Evolutionary conservation across 2,329 filamentous ascomycete species (phyloP).

Genomic region (Penicillium sp.): DNA sequence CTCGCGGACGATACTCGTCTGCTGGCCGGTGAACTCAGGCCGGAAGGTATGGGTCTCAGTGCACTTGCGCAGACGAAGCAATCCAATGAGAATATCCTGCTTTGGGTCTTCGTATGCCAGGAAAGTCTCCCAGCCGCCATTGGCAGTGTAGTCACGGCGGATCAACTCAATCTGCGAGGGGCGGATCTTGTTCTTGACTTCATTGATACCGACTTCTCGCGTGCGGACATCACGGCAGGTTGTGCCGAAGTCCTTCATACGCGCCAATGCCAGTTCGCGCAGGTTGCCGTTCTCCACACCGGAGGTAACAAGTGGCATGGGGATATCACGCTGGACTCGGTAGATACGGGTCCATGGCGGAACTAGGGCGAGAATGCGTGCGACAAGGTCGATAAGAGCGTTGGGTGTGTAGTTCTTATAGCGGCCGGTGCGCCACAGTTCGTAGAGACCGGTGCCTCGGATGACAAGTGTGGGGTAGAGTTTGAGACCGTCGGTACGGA

Average conservation of each 20-base stretch:
- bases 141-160: constrained; percentile 84
- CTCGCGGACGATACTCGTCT: constrained; percentile 84
- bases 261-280: constrained; percentile 81
- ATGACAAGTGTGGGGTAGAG: constrained; percentile 98
- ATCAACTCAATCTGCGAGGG: constrained; percentile 94
- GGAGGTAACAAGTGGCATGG: constrained; percentile 98
- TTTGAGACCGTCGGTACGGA: constrained; percentile 92
- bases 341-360: constrained; percentile 98
- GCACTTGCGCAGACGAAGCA: constrained; percentile 83
- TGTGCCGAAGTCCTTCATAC: constrained; percentile 98
- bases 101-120: constrained; percentile 96
- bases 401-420: constrained; percentile 99
- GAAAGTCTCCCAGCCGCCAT: constrained; percentile 97
- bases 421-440: constrained; percentile 89
- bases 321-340: constrained; percentile 94
- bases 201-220: constrained; percentile 93
- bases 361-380: constrained; percentile 86
- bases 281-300: constrained; percentile 97
- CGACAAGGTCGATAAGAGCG: constrained; percentile 87
- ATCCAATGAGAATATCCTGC: constrained; percentile 90
- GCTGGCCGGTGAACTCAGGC: constrained; percentile 73
- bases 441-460: constrained; percentile 88
- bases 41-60: constrained; percentile 86
- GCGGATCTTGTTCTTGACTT: constrained; percentile 97
- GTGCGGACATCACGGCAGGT: constrained; percentile 93